A percentile compares a stretch with the other conserved stretches of the same genome.
Conservation (phyloP, 495 filamentous ascomycete species). For the Neurospora sp. region DNA sequence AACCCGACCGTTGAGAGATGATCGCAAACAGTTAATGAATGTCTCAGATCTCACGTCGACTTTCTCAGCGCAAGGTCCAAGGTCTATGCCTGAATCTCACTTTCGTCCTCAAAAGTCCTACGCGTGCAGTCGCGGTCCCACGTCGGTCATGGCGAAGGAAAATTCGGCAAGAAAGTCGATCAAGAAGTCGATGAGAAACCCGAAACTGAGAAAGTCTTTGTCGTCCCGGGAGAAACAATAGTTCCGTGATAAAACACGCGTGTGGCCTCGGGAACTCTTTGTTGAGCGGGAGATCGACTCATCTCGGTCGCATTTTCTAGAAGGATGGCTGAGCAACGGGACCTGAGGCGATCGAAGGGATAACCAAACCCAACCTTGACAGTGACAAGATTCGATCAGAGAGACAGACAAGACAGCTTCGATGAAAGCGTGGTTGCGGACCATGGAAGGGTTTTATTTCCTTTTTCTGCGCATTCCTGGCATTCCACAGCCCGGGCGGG, state of each 20-base stretch:
- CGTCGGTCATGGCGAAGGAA: neutral
- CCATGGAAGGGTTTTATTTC: neutral
- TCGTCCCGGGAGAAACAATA: neutral
- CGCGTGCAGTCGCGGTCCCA: neutral
- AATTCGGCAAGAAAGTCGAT: neutral
- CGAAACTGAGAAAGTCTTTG: neutral
- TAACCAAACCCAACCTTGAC: neutral
- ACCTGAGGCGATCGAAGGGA: neutral
- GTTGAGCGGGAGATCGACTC: neutral
- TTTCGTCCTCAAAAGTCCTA: neutral
- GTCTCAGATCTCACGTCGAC: neutral
- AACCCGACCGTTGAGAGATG: neutral
- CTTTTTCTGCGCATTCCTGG: neutral
- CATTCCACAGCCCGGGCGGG: neutral
- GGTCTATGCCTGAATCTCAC: neutral
- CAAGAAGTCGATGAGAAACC: neutral
- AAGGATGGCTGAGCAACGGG: neutral
- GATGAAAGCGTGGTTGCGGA: neutral
- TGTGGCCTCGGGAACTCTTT: neutral
- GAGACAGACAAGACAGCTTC: neutral
- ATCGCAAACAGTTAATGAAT: neutral
- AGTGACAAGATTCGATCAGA: neutral
- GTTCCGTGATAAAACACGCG: neutral
- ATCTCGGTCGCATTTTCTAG: neutral
- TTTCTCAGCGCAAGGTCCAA: neutral